A percentile compares a stretch with the other conserved stretches of the same genome.
Conservation (phyloP, 2,329 filamentous ascomycete genomes). For the Claviceps humidiphila region DNA sequence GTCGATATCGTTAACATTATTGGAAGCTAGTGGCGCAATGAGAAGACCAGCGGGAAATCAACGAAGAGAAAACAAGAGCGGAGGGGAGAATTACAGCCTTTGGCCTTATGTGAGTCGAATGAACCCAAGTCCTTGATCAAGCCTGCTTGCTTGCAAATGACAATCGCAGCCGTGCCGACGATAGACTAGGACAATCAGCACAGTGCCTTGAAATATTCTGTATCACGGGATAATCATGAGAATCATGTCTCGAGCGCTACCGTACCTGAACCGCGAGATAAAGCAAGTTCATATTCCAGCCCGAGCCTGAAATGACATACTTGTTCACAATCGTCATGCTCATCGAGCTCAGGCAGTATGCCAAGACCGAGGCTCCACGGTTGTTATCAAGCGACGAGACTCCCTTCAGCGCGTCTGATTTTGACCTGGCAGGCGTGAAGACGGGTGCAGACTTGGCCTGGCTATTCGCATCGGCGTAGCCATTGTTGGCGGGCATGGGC, state of each 20-base stretch:
- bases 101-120: constrained; percentile 81
- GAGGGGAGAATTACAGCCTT: constrained; percentile 56
- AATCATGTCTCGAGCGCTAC: not conserved
- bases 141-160: constrained; percentile 65
- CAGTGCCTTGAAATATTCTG: not conserved
- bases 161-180: constrained; percentile 77
- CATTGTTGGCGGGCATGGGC: not conserved
- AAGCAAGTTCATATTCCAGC: constrained; percentile 95
- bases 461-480: not conserved
- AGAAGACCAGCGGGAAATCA: not conserved
- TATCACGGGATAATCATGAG: not conserved
- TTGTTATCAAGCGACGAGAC: constrained; percentile 47
- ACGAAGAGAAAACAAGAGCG: not conserved
- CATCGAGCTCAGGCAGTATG: constrained; percentile 93
- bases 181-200: constrained; percentile 46
- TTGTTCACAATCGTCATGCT: constrained; percentile 99
- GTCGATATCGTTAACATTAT: not conserved
- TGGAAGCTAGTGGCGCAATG: not conserved
- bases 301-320: constrained; percentile 80
- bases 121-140: constrained; percentile 69
- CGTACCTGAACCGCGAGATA: constrained; percentile 83
- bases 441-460: not conserved
- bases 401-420: constrained; percentile 3
- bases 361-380: constrained; percentile 66
- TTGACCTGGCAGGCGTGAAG: constrained; percentile 4